Base-by-base conservation (phyloP, 352 stramenopile genomes). In the Hyaloperonospora arabidopsidis region DNA sequence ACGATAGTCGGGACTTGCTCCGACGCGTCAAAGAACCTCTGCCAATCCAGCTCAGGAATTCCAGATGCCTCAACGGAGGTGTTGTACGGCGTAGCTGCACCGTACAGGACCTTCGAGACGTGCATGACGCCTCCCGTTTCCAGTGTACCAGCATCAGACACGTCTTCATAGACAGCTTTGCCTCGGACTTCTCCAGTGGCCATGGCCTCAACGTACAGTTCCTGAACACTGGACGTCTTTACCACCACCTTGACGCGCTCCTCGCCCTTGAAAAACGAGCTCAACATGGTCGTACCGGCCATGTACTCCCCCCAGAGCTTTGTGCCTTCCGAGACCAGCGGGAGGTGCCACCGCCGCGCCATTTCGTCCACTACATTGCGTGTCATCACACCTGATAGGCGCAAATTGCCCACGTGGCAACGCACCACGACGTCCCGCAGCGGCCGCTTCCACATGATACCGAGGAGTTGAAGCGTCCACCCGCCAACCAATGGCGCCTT, bases 241-340 rank as follows among this genome's bases (percentile, higher is more conserved):
- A 93, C 64, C 46, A 73, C 67, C 68, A 85, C 57, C 54, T 90
- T 89, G 54, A 94, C 67, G 45, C 84, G 84, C 65, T 94, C 84
- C 53, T 94, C 79, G 52, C 79, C 78, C 56, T 94, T 94, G 59
- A 80, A 92, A 59, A 94, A 89, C 5, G 84, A 82, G 65, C 80
- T 87, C n/a, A 92, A 60, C 84, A 94, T 94, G 47, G 67, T 67
- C 11, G 77, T 87, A 41, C 81, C 84, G 5, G 70, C 79, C 84
- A 94, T 94, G 66, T 94, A 94, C 60, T 94, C 81, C n/a, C 66
- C 79, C 84, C 84, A 94, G 34, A 89, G 51, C 22, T 72, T 81
- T 36, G 72, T 82, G 10, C 76, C 54, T 41, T 74, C 57, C 1
- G 70, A 74, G 0, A 57, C 52, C 0, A 72, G 47, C 15, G 69